Percentiles rank a stretch among this genome's conserved stretches.
Conservation (phyloP, 345 rosid genomes). For the Boechera retrofracta region DNA sequence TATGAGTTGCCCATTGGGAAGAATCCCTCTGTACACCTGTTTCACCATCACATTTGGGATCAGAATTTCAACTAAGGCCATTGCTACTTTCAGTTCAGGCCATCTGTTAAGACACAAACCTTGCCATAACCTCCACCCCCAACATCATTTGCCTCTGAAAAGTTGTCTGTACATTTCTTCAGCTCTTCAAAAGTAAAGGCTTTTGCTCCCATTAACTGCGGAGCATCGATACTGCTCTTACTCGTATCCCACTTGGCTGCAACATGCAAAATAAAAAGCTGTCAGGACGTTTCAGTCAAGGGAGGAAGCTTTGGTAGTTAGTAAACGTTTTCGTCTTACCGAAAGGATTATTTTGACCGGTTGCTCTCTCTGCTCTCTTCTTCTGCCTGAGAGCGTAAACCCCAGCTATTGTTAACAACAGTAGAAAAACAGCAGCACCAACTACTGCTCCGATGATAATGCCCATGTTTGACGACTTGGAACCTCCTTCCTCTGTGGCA, state of each 20-base stretch:
- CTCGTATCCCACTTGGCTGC: constrained; percentile 72
- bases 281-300: neutral
- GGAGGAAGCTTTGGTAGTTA: neutral
- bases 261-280: constrained; percentile 25
- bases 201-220: constrained; percentile 81
- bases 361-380: constrained; percentile 72
- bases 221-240: constrained; percentile 62
- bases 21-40: constrained; percentile 79
- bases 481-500: constrained; percentile 27
- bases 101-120: constrained; percentile 46
- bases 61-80: neutral
- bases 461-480: constrained; percentile 52
- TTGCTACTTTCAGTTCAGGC: neutral
- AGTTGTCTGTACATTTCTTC: constrained; percentile 66
- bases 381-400: constrained; percentile 73
- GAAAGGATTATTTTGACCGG: constrained; percentile 66
- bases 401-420: constrained; percentile 65
- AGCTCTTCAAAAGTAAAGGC: constrained; percentile 77
- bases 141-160: constrained; percentile 68
- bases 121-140: constrained; percentile 96
- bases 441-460: constrained; percentile 73
- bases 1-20: constrained; percentile 58
- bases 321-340: constrained; percentile 50
- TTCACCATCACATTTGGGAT: neutral
- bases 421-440: constrained; percentile 59